phyloP scores from a whole-genome alignment of 2,329 filamentous ascomycete species.

The Penicillium palitans region DNA sequence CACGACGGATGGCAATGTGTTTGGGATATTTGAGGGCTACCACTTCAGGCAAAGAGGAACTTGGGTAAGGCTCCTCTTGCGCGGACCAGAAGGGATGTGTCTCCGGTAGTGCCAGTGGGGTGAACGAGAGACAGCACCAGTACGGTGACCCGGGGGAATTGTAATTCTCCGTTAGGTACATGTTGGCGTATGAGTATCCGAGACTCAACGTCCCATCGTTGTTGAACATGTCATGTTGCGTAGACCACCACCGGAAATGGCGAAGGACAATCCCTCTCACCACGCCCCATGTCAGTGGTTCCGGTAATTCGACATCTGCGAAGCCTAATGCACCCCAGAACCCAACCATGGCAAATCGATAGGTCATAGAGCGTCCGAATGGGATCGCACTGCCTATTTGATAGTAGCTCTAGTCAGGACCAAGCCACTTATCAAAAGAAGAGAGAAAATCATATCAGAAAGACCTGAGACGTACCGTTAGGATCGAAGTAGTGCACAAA shows the following conservation, averaged over 20 bases:
- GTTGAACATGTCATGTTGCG: slow-evolving; percentile 72
- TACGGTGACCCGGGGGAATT: slow-evolving; percentile 73
- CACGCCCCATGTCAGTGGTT: slow-evolving; percentile 73
- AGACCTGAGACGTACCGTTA: slow-evolving; percentile 49
- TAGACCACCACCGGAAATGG: slow-evolving; percentile 78
- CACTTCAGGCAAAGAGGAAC: slow-evolving; percentile 56
- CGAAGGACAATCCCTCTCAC: slow-evolving; percentile 74
- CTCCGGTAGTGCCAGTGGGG: slow-evolving; percentile 68
- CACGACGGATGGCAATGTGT: slow-evolving; percentile 70
- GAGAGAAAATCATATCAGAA: not conserved
- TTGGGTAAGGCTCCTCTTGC: slow-evolving; percentile 62
- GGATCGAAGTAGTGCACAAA: slow-evolving; percentile 75
- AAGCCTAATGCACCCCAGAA: slow-evolving; percentile 80
- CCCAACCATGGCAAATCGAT: slow-evolving; percentile 81
- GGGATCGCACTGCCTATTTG: slow-evolving; percentile 63
- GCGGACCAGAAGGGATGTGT: slow-evolving; percentile 74
- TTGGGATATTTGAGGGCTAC: slow-evolving; percentile 66
- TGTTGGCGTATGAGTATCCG: slow-evolving; percentile 77
- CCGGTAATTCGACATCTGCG: slow-evolving; percentile 70
- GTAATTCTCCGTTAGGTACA: slow-evolving; percentile 81
- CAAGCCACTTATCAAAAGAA: not conserved
- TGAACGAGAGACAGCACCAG: slow-evolving; percentile 78
- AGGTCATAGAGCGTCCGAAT: slow-evolving; percentile 75
- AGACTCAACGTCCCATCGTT: slow-evolving; percentile 72
- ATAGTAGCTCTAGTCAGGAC: not conserved